These are phyloP conservation scores for Kurtzmaniella quercitrusa DNA, from an alignment of 1,139 yeast species.

Conservation along the genomic window DNA sequence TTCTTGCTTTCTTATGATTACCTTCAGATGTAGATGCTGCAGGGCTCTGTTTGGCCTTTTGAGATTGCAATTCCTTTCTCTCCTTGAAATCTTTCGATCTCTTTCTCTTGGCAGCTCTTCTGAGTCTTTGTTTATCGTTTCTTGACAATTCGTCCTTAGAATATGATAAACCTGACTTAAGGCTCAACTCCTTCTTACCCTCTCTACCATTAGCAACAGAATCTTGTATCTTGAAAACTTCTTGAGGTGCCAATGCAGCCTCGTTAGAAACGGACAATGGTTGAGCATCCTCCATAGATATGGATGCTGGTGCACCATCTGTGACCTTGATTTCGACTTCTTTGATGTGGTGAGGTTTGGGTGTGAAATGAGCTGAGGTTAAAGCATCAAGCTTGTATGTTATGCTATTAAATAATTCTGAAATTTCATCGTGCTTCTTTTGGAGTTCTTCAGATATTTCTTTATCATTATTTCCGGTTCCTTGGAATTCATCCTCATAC, in stretches of 20 bases:
- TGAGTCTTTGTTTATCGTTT: conserved; percentile 82
- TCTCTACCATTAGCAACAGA: conserved; percentile 39
- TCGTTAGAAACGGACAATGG: conserved; percentile 78
- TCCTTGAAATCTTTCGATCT: conserved; percentile 53
- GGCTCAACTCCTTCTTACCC: conserved; percentile 54
- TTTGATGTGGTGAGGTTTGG: conserved; percentile 77
- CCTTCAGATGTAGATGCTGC: conserved; percentile 19
- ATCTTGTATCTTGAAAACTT: conserved; percentile 65
- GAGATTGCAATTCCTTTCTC: conserved; percentile 24
- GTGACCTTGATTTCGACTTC: conserved; percentile 71
- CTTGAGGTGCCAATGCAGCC: conserved; percentile 92
- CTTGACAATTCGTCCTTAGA: conserved; percentile 80
- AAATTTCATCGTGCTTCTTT: conserved; percentile 75
- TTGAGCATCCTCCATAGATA: conserved; percentile 94
- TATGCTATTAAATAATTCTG: conserved; percentile 58
- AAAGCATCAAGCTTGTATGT: conserved; percentile 78
- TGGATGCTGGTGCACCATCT: conserved; percentile 55
- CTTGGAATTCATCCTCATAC: conserved; percentile 80
- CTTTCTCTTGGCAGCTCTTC: conserved; percentile 84
- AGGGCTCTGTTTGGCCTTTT: conserved; percentile 19
- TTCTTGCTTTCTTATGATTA: conserved; percentile 48
- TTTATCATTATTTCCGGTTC: conserved; percentile 34
- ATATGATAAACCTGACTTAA: conserved; percentile 78
- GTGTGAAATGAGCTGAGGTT: conserved; percentile 89
- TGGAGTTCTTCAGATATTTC: conserved; percentile 58